Percentiles rank a stretch among this genome's conserved stretches.
Conservation (phyloP, 2,329 filamentous ascomycete species). For the Didymella pomorum region DNA sequence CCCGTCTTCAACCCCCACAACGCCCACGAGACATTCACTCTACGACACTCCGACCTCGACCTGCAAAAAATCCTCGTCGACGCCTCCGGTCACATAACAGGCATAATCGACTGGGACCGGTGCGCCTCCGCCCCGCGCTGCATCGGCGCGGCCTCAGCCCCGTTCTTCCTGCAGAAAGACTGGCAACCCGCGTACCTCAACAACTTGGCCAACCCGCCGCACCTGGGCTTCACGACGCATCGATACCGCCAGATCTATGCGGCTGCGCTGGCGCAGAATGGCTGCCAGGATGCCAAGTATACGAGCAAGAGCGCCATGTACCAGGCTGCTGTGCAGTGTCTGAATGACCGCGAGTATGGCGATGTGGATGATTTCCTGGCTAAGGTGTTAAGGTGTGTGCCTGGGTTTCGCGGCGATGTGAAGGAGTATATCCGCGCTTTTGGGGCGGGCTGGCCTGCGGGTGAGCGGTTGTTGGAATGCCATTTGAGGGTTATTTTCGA, state of each 20-base stretch:
- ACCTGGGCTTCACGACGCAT: slow-evolving; percentile 12
- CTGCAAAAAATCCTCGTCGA: slow-evolving; percentile 37
- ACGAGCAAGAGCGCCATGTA: slow-evolving; percentile 26
- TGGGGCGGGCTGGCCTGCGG: slow-evolving; percentile 5
- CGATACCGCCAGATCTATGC: slow-evolving; percentile 28
- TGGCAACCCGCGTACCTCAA: slow-evolving; percentile 15
- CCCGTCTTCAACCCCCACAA: not conserved
- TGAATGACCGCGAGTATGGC: slow-evolving; percentile 8
- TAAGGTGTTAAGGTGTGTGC: slow-evolving; percentile 7
- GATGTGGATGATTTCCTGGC: slow-evolving; percentile 3
- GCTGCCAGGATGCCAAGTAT: slow-evolving; percentile 19
- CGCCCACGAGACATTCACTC: slow-evolving; percentile 27
- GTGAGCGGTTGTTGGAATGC: not conserved
- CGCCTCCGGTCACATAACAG: slow-evolving; percentile 27
- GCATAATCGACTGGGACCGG: slow-evolving; percentile 36
- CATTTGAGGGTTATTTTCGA: not conserved
- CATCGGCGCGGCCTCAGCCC: slow-evolving; percentile 23
- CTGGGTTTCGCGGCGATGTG: not conserved
- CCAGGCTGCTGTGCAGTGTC: slow-evolving; percentile 5
- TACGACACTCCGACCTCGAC: slow-evolving; percentile 35
- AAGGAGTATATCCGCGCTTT: slow-evolving; percentile 1
- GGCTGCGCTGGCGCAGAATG: slow-evolving; percentile 19
- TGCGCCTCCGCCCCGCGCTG: slow-evolving; percentile 24
- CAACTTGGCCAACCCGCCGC: not conserved
- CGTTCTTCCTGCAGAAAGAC: slow-evolving; percentile 24